Evolutionary conservation across 805 yeast genomes (phyloP).

Genomic region (Myxozyma udenii): DNA sequence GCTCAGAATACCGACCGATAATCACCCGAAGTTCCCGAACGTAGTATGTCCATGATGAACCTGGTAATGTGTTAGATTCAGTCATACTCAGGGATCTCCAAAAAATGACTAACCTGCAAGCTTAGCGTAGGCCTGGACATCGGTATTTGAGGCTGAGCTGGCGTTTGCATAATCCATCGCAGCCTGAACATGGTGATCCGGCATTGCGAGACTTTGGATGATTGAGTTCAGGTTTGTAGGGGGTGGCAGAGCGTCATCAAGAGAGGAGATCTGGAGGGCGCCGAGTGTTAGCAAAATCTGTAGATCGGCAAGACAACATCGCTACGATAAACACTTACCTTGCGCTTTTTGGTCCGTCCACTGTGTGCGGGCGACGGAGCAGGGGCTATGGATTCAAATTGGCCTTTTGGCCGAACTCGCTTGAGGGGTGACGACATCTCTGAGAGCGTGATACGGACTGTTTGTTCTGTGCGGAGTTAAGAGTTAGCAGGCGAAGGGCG

Average conservation of each 20-base stretch:
- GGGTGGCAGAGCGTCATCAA: slow-evolving; percentile 9
- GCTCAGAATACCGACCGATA: slow-evolving; percentile 79
- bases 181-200: slow-evolving; percentile 74
- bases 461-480: too few species aligned
- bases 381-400: not conserved
- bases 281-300: not conserved
- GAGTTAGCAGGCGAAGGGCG: too few species aligned
- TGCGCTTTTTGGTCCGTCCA: slow-evolving; percentile 21
- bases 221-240: slow-evolving; percentile 37
- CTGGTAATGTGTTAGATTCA: slow-evolving; percentile 6
- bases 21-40: slow-evolving; percentile 72
- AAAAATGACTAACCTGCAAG: slow-evolving; percentile 63
- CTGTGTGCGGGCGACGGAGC: slow-evolving; percentile 8
- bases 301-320: not conserved
- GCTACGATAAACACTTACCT: slow-evolving; percentile 5
- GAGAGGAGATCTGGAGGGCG: slow-evolving; percentile 7
- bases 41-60: slow-evolving; percentile 82
- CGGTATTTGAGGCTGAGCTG: slow-evolving; percentile 52
- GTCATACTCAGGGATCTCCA: not conserved
- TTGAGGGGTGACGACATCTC: slow-evolving; percentile 26
- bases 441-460: too few species aligned
- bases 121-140: slow-evolving; percentile 97
- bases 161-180: slow-evolving; percentile 71
- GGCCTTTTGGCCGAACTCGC: slow-evolving; percentile 11
- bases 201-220: slow-evolving; percentile 63